Evolutionary conservation across 179 eudicot species (phyloP).

Genomic region (Beta lomatogona): DNA sequence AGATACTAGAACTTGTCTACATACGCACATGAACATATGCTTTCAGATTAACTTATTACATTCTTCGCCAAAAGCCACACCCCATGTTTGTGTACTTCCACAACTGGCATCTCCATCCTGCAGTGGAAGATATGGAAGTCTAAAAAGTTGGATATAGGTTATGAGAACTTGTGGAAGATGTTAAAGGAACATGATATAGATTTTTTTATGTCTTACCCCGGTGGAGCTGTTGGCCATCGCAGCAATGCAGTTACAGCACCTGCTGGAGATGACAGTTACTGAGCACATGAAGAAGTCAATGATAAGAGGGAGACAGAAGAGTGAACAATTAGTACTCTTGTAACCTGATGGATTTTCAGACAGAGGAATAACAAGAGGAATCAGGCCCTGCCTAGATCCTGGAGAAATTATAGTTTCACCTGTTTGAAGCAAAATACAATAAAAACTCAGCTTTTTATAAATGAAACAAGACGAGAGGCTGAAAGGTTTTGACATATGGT

Average conservation of each 20-base stretch:
- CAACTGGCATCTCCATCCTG: conserved; percentile 99
- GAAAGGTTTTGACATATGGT: background rate
- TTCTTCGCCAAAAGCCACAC: conserved; percentile 95
- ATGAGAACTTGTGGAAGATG: conserved; percentile 17
- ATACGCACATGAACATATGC: conserved; percentile 45
- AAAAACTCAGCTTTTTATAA: background rate
- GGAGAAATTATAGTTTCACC: conserved; percentile 82
- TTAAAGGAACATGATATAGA: conserved; percentile 13
- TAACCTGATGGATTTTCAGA: conserved; percentile 66
- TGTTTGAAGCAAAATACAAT: conserved; percentile 30
- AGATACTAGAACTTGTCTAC: conserved; percentile 27
- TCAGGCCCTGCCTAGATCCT: conserved; percentile 72
- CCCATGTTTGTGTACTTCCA: conserved; percentile 79
- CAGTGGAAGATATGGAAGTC: conserved; percentile 19
- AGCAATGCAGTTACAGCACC: conserved; percentile 78
- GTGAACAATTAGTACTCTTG: background rate
- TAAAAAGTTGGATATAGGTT: conserved; percentile 8
- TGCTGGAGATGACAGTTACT: conserved; percentile 25
- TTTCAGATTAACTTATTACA: conserved; percentile 68
- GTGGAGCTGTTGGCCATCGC: conserved; percentile 97
- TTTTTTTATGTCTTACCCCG: conserved; percentile 59
- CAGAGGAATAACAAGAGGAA: conserved; percentile 85
- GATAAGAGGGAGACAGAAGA: background rate
- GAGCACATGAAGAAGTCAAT: conserved; percentile 13
- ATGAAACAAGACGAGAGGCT: background rate